These are phyloP conservation scores for Saccharum spontaneum DNA, from an alignment of 176 grass and related monocot species.

Conservation along the genomic window DNA sequence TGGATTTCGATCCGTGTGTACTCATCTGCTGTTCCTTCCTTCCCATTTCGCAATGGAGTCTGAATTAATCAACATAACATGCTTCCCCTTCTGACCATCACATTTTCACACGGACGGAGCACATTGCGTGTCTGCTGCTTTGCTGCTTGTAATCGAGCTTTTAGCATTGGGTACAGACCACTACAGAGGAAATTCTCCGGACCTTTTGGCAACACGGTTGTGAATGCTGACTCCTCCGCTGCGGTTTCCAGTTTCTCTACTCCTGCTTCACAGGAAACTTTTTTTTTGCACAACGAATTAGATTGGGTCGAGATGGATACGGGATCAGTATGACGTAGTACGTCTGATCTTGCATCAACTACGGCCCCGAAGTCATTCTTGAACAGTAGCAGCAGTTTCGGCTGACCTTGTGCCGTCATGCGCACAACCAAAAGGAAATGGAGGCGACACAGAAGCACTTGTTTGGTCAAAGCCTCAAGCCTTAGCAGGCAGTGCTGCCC, in stretches of 20 bases:
- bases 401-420: neutral
- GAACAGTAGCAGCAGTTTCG: neutral
- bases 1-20: constrained; percentile 22
- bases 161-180: neutral
- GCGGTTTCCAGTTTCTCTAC: too few species aligned
- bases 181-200: neutral
- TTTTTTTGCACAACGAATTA: neutral
- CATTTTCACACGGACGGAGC: neutral
- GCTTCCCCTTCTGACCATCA: neutral
- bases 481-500: neutral
- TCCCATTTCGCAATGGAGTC: neutral
- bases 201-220: neutral
- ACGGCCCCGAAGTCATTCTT: neutral
- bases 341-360: neutral
- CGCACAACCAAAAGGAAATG: neutral
- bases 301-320: neutral
- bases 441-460: neutral
- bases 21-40: constrained; percentile 2
- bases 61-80: constrained; percentile 16
- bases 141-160: neutral
- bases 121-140: neutral
- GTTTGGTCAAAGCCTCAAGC: neutral
- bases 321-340: neutral
- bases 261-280: neutral
- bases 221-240: neutral